Percentiles rank a stretch among this genome's conserved stretches.
phyloP scores from a whole-genome alignment of 2,329 filamentous ascomycete species.

The Bretziella fagacearum region DNA sequence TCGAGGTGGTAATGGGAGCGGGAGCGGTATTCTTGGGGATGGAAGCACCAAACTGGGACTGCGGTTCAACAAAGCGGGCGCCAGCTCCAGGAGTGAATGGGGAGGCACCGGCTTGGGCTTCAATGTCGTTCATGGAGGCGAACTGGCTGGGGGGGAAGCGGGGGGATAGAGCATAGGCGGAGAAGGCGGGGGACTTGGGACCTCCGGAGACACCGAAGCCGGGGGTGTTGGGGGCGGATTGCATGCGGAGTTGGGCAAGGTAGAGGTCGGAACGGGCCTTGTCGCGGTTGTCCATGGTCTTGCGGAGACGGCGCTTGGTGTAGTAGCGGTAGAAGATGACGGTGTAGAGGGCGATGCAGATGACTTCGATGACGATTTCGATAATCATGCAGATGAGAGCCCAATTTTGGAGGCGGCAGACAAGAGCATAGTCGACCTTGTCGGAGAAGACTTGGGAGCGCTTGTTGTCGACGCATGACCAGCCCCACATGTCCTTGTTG shows the following conservation, averaged over 20 bases:
- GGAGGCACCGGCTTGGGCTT: slow-evolving; percentile 18
- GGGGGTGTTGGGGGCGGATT: slow-evolving; percentile 89
- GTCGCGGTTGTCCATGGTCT: slow-evolving; percentile 93
- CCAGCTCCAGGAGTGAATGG: slow-evolving; percentile 33
- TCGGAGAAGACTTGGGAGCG: slow-evolving; percentile 60
- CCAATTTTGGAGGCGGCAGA: slow-evolving; percentile 94
- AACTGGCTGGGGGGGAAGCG: slow-evolving; percentile 43
- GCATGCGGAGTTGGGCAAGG: slow-evolving; percentile 64
- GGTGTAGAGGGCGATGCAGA: slow-evolving; percentile 83
- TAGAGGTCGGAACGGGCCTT: slow-evolving; percentile 88
- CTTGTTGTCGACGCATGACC: slow-evolving; percentile 86
- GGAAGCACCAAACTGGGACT: slow-evolving; percentile 38
- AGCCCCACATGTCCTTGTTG: slow-evolving; percentile 91
- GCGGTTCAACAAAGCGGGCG: slow-evolving; percentile 41
- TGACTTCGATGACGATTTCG: slow-evolving; percentile 80
- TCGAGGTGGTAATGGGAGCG: not conserved
- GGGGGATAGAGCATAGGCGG: slow-evolving; percentile 37
- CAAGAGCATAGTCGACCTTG: slow-evolving; percentile 71
- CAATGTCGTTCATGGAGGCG: slow-evolving; percentile 31
- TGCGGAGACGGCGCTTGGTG: slow-evolving; percentile 85
- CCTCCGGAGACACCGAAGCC: slow-evolving; percentile 42
- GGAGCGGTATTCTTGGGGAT: slow-evolving; percentile 32
- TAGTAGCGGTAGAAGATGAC: slow-evolving; percentile 96
- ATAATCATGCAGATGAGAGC: slow-evolving; percentile 91
- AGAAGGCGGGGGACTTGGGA: slow-evolving; percentile 28